These are phyloP conservation scores for Castanea mollissima DNA, from an alignment of 306 rosid genomes.

Conservation along the genomic window DNA sequence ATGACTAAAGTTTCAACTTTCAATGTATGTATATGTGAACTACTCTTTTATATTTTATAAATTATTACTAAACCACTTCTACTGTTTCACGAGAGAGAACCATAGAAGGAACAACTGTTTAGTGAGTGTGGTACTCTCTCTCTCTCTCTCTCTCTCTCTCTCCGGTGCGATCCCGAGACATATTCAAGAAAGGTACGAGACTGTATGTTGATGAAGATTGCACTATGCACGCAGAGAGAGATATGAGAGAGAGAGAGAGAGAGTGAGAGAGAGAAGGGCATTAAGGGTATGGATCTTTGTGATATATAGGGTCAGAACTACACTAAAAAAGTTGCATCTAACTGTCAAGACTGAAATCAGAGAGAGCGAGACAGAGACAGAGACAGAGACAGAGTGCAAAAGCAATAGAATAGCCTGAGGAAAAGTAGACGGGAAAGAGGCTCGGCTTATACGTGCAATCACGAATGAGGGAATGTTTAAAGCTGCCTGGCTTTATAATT, in stretches of 20 bases:
- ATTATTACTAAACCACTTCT: background rate
- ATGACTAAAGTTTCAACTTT: background rate
- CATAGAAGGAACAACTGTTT: background rate
- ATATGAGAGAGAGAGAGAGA: constrained; percentile 15
- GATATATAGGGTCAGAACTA: constrained; percentile 44
- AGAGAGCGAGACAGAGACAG: background rate
- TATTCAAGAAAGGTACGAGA: constrained; percentile 13
- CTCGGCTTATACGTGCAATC: constrained; percentile 13
- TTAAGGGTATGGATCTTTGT: constrained; percentile 27
- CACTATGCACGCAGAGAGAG: background rate
- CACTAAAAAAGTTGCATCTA: constrained; percentile 55
- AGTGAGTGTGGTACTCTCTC: background rate
- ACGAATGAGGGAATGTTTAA: constrained; percentile 42
- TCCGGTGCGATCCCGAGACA: constrained; percentile 8
- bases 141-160: background rate
- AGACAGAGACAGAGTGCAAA: constrained; percentile 3
- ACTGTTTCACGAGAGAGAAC: constrained; percentile 4
- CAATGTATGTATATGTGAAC: background rate
- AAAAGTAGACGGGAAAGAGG: constrained; percentile 13
- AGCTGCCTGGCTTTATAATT: constrained; percentile 25
- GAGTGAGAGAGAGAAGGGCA: constrained; percentile 17
- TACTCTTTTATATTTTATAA: background rate
- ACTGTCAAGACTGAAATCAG: constrained; percentile 12
- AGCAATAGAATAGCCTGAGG: constrained; percentile 21
- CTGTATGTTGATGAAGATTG: constrained; percentile 18